Evolutionary conservation across 192 early-diverging fungal genomes (phyloP).

Genomic region (Coemansia sp.): DNA sequence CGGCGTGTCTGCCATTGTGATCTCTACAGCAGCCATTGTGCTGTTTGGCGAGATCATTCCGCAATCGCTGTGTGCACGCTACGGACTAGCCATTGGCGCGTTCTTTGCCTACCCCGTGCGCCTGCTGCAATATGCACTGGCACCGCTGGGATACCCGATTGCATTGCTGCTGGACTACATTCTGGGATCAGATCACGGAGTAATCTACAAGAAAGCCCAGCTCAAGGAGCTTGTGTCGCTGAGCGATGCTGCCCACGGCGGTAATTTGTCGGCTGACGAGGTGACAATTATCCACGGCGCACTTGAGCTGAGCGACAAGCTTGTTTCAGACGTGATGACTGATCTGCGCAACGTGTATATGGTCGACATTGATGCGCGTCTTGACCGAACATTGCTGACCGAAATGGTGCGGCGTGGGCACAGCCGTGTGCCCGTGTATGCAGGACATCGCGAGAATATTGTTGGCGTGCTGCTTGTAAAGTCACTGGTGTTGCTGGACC

Average conservation of each 20-base stretch:
- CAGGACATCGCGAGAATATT: slow-evolving; percentile 60
- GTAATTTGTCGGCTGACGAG: slow-evolving; percentile 73
- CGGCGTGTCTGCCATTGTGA: slow-evolving; percentile 75
- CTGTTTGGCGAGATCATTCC: slow-evolving; percentile 97
- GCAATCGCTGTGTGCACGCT: slow-evolving; percentile 83
- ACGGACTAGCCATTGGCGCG: slow-evolving; percentile 88
- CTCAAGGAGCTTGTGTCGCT: slow-evolving; percentile 78
- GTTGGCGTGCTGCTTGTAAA: slow-evolving; percentile 79
- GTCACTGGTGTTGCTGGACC: slow-evolving; percentile 71
- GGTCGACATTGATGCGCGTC: slow-evolving; percentile 60
- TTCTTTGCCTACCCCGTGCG: slow-evolving; percentile 78
- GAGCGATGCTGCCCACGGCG: slow-evolving; percentile 67
- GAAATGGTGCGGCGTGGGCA: slow-evolving; percentile 70
- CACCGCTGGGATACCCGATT: slow-evolving; percentile 78
- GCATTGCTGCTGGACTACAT: slow-evolving; percentile 78
- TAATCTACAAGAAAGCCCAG: slow-evolving; percentile 80
- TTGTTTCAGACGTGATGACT: slow-evolving; percentile 69
- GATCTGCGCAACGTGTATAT: slow-evolving; percentile 69
- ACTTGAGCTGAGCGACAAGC: slow-evolving; percentile 72
- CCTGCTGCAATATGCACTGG: slow-evolving; percentile 65
- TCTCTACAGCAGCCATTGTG: slow-evolving; percentile 84
- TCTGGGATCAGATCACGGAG: slow-evolving; percentile 83
- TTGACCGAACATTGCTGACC: slow-evolving; percentile 58
- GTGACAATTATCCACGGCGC: slow-evolving; percentile 78
- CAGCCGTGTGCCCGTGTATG: slow-evolving; percentile 74